Conservation (phyloP, 2,329 filamentous ascomycete species). For the Dothidotthia symphoricarpi region DNA sequence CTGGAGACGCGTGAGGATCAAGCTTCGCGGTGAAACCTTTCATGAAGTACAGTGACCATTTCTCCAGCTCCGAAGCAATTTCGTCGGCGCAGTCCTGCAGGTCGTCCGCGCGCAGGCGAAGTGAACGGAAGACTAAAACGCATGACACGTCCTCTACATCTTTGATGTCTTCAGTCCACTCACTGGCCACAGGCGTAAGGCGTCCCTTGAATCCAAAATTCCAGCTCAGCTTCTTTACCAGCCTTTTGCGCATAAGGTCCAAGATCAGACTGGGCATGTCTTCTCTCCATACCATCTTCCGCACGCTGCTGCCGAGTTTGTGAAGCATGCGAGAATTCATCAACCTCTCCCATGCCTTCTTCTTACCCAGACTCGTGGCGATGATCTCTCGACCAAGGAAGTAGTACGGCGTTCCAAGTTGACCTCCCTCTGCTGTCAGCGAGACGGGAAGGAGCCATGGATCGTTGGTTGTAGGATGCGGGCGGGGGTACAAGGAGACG, state of each 20-base stretch:
- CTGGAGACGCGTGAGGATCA: slow-evolving; percentile 26
- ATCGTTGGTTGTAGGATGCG: slow-evolving; percentile 53
- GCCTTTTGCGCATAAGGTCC: slow-evolving; percentile 37
- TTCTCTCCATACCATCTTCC: slow-evolving; percentile 46
- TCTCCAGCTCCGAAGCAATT: slow-evolving; percentile 23
- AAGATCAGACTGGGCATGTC: slow-evolving; percentile 50
- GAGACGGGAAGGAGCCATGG: slow-evolving; percentile 58
- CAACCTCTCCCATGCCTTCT: slow-evolving; percentile 20
- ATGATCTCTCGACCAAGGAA: slow-evolving; percentile 20
- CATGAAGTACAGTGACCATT: slow-evolving; percentile 19
- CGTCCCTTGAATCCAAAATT: slow-evolving; percentile 27
- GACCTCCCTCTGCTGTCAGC: slow-evolving; percentile 22
- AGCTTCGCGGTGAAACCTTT: slow-evolving; percentile 13
- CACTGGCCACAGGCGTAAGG: slow-evolving; percentile 22
- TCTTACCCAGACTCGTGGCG: slow-evolving; percentile 19
- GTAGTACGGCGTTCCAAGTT: slow-evolving; percentile 26
- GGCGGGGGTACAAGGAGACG: slow-evolving; percentile 58
- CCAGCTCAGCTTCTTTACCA: slow-evolving; percentile 40
- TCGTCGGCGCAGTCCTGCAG: slow-evolving; percentile 12
- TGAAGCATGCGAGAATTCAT: slow-evolving; percentile 34
- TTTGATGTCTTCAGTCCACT: slow-evolving; percentile 20
- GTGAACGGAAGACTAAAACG: slow-evolving; percentile 25
- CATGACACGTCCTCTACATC: slow-evolving; percentile 30
- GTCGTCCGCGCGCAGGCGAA: slow-evolving; percentile 28
- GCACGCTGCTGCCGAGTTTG: slow-evolving; percentile 33